These are phyloP conservation scores for Phytophthora sansomeana DNA, from an alignment of 352 stramenopile genomes.

Conservation along the genomic window DNA sequence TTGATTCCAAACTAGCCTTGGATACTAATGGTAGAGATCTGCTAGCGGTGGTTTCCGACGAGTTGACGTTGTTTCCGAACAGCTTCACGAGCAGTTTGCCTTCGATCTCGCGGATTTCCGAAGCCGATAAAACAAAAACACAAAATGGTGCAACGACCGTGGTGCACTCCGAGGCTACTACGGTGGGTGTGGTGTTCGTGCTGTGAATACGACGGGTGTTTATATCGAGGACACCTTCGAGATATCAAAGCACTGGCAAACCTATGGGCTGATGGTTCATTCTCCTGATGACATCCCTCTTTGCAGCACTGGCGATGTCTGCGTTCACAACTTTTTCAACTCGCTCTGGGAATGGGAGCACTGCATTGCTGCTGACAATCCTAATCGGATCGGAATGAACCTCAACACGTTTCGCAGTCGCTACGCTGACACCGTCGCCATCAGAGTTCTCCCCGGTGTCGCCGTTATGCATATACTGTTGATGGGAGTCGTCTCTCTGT, in stretches of 20 bases:
- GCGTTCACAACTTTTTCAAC: slow-evolving; percentile 33
- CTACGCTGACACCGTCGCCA: slow-evolving; percentile 19
- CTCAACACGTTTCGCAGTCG: slow-evolving; percentile 23
- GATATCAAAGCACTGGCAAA: slow-evolving; percentile 11
- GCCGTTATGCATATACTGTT: slow-evolving; percentile 30
- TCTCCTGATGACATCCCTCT: slow-evolving; percentile 27
- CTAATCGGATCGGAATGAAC: slow-evolving; percentile 12
- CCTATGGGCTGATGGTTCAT: slow-evolving; percentile 29
- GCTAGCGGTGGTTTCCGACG: slow-evolving; percentile 16
- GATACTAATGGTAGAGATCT: slow-evolving; percentile 21
- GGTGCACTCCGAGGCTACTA: slow-evolving; percentile 28
- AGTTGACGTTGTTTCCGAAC: slow-evolving; percentile 33
- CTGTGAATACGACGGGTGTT: slow-evolving; percentile 23
- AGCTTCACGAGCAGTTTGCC: slow-evolving; percentile 33
- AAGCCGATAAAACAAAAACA: slow-evolving; percentile 1
- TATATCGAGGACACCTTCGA: slow-evolving; percentile 23
- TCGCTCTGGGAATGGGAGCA: slow-evolving; percentile 25
- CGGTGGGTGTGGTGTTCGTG: slow-evolving; percentile 23
- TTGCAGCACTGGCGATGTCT: slow-evolving; percentile 22
- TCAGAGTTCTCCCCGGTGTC: slow-evolving; percentile 27
- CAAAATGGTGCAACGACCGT: slow-evolving; percentile 20
- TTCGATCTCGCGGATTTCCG: slow-evolving; percentile 2
- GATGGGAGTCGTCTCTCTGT: slow-evolving; percentile 24
- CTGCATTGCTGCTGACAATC: background rate
- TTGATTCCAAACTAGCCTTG: slow-evolving; percentile 27